Percentiles rank a stretch among this genome's conserved stretches.
Evolutionary conservation across 2,329 filamentous ascomycete species (phyloP).

Genomic region (Apiospora pterosperma): DNA sequence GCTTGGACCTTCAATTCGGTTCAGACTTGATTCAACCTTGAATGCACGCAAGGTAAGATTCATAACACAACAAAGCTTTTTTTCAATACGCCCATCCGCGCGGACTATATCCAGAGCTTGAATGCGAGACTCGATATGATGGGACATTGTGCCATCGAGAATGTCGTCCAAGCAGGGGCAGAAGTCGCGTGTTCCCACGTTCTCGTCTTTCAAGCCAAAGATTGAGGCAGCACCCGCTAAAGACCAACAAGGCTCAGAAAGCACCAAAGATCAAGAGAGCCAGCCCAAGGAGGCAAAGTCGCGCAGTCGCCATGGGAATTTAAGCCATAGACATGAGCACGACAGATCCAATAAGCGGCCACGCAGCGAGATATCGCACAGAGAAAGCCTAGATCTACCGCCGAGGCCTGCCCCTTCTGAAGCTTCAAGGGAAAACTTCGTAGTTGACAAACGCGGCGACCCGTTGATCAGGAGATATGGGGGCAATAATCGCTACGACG

Average conservation of each 20-base stretch:
- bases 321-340: neutral
- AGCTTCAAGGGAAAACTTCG: conserved; percentile 34
- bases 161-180: conserved; percentile 22
- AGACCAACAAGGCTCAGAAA: neutral
- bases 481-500: conserved; percentile 64
- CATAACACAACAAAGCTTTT: neutral
- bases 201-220: conserved; percentile 68
- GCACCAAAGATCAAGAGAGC: neutral
- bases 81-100: neutral
- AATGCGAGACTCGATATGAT: neutral
- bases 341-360: neutral
- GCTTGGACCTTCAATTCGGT: neutral
- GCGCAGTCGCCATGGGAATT: neutral
- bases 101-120: no score
- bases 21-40: neutral
- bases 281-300: conserved; percentile 1
- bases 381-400: neutral
- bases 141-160: neutral
- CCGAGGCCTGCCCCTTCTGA: neutral
- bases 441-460: conserved; percentile 75
- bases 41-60: neutral
- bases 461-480: conserved; percentile 72
- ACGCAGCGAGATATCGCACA: neutral
- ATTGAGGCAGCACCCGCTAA: conserved; percentile 7
- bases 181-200: conserved; percentile 57